Base-by-base conservation (phyloP, 2,329 filamentous ascomycete genomes). In the Apiospora arundinis region DNA sequence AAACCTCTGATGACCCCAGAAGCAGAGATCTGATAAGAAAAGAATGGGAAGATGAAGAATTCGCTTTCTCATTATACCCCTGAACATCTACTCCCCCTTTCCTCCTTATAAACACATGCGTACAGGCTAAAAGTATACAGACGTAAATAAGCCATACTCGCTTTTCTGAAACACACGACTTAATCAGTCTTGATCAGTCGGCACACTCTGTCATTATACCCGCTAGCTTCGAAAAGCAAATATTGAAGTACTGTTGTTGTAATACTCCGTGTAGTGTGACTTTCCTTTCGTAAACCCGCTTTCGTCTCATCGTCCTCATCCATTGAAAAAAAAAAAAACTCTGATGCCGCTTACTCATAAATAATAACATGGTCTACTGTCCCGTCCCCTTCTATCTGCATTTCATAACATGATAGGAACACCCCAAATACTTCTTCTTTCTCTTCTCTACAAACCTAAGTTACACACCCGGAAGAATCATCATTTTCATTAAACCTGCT, bases 401-500 rank as follows among this genome's bases (percentile, higher is more conserved):
- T 56, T 25, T 28, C 42, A 18, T 32, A 11, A n/a, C 9, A 37
- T 21, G 37, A 60, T 21, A 37, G 40, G 12, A 40, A 37, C 21
- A 37, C 28, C 56, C 28, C 52, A 45, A 16, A 14, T 14, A 14
- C 0, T 60, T 60, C 25, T 32, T 16, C 8, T 2, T 23, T 21
- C 23, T 52, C 48, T 32, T 32, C 25, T 40, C 32, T 63, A 37
- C 28, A 16, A 18, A 18, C 2, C 16, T 14, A 37, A 40, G 16
- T 3, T 40, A 14, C 9, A 14, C 32, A 12, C 56, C 4, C 11
- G 42, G 42, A 45, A 32, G 8, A 63, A 40, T 40, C 14, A 37
- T 21, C 28, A 63, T 11, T 12, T n/a, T 37, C 52, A 40, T 65
- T 56, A 70, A 45, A 70, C 68, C 23, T 40, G 67, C 7, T 90